phyloP scores from a whole-genome alignment of 192 early-diverging fungal genomes.

The Linnemannia zychae region DNA sequence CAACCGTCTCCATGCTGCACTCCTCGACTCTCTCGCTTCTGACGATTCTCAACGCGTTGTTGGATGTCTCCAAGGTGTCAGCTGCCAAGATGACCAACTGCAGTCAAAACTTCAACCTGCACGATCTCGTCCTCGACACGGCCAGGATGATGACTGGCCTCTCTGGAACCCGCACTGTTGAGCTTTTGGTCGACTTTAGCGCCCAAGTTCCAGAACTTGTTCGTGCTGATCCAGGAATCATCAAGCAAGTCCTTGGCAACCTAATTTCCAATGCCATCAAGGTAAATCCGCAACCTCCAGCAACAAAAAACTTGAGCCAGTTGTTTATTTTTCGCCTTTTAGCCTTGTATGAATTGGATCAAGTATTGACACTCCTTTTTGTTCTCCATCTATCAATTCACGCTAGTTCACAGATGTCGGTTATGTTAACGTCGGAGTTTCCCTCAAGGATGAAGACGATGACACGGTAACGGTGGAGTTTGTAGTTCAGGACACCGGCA shows the following conservation, averaged over 20 bases:
- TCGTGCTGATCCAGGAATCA: slow-evolving; percentile 48
- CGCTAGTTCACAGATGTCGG: slow-evolving; percentile 52
- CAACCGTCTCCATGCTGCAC: slow-evolving; percentile 52
- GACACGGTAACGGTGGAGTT: slow-evolving; percentile 56
- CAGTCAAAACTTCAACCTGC: slow-evolving; percentile 55
- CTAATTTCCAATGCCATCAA: slow-evolving; percentile 57
- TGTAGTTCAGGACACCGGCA: slow-evolving; percentile 54
- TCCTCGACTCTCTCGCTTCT: slow-evolving; percentile 49
- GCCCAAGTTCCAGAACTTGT: slow-evolving; percentile 55
- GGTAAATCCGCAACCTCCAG: slow-evolving; percentile 13
- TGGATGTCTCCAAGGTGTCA: slow-evolving; percentile 57
- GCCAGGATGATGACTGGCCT: slow-evolving; percentile 54
- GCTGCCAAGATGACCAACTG: slow-evolving; percentile 56
- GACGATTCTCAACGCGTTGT: slow-evolving; percentile 46
- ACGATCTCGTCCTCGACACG: slow-evolving; percentile 53
- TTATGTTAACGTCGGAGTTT: slow-evolving; percentile 51
- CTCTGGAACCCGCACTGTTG: slow-evolving; percentile 55
- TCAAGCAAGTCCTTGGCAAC: slow-evolving; percentile 54
- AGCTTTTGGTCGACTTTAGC: slow-evolving; percentile 47
- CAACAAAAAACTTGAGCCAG: not conserved
- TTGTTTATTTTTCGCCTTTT: not conserved
- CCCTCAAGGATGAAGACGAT: slow-evolving; percentile 55
- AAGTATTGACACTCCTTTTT: not conserved
- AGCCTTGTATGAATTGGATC: not conserved
- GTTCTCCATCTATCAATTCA: not conserved